Evolutionary conservation across 345 rosid genomes (phyloP).

Genomic region (Luvunga scandens): DNA sequence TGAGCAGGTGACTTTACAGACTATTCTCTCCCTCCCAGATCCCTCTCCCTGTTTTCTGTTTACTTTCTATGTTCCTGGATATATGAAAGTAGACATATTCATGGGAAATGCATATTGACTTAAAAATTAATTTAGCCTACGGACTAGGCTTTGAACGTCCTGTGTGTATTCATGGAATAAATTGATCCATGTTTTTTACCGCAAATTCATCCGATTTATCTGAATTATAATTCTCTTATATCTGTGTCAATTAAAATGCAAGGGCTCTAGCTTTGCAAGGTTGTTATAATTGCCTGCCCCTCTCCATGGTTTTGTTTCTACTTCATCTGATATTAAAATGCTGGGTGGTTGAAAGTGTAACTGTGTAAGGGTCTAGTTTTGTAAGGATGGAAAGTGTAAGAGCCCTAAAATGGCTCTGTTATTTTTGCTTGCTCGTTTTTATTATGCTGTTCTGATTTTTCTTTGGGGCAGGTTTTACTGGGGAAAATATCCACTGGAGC

Average conservation of each 20-base stretch:
- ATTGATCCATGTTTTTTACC: neutral
- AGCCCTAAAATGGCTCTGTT: neutral
- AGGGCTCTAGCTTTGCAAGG: neutral
- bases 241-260: neutral
- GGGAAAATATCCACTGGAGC: constrained; percentile 56
- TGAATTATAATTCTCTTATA: neutral
- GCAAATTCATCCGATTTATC: neutral
- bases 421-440: neutral
- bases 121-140: neutral
- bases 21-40: neutral
- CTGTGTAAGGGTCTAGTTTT: neutral
- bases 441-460: neutral
- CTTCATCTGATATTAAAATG: neutral
- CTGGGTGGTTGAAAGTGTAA: neutral
- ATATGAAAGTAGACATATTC: neutral
- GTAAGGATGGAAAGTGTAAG: neutral
- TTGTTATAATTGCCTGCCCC: neutral
- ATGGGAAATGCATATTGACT: neutral
- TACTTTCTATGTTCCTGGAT: neutral
- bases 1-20: constrained; percentile 40
- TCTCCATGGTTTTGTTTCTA: neutral
- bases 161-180: neutral
- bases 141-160: neutral
- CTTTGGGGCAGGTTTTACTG: constrained; percentile 22
- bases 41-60: neutral